phyloP scores from a whole-genome alignment of 1,284 basidiomycete species.

The Ceratobasidium sp. region DNA sequence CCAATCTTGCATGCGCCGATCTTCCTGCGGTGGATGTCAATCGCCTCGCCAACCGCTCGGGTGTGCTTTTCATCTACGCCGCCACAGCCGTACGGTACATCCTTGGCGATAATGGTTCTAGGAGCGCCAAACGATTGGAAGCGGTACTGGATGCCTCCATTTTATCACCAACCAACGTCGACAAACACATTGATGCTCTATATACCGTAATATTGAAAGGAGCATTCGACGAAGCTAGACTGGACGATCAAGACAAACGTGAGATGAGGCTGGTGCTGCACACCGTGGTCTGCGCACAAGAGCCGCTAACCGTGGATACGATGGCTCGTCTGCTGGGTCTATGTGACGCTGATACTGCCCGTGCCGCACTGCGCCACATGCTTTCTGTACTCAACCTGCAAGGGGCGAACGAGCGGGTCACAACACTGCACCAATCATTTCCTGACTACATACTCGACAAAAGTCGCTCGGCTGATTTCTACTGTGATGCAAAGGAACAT shows the following conservation, averaged over 20 bases:
- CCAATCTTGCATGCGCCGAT: not conserved
- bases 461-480: not conserved
- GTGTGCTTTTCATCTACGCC: conserved; percentile 19
- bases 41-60: not conserved
- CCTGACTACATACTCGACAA: conserved; percentile 3
- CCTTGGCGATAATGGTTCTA: conserved; percentile 1
- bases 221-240: conserved; percentile 1
- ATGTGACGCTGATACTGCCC: not conserved
- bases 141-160: not conserved
- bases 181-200: conserved; percentile 3
- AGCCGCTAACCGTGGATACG: not conserved
- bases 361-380: not conserved
- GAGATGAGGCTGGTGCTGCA: conserved; percentile 10
- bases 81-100: conserved; percentile 23
- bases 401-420: not conserved
- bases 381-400: conserved; percentile 13
- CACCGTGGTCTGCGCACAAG: conserved; percentile 10
- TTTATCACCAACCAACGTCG: not conserved
- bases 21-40: not conserved
- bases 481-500: not conserved
- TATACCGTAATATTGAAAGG: not conserved
- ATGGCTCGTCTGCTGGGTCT: conserved; percentile 1
- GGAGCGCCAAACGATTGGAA: not conserved
- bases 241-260: not conserved
- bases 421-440: conserved; percentile 17